Percentiles rank a stretch among this genome's conserved stretches.
Evolutionary conservation across 208 protist species (phyloP).

Genomic region (Wallacemonas collosoma): DNA sequence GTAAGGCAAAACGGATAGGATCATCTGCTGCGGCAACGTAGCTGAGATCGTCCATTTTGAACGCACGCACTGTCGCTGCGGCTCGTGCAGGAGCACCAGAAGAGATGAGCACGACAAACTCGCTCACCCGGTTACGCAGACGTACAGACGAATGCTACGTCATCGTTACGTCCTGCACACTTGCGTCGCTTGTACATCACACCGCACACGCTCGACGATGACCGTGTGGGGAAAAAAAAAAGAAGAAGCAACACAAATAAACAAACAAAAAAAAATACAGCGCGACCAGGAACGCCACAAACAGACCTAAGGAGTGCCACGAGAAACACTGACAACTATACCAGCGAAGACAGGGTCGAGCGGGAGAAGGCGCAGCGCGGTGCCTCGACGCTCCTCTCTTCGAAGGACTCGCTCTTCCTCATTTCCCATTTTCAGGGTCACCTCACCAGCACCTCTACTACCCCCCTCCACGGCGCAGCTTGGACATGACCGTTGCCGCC

Average conservation of each 20-base stretch:
- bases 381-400: background rate
- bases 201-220: no score
- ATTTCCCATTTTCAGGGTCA: background rate
- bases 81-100: background rate
- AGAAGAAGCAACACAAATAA: background rate
- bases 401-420: background rate
- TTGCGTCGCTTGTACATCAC: no score
- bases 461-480: background rate
- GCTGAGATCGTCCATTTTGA: no score
- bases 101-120: no score
- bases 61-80: background rate
- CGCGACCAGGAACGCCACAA: no score
- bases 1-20: no score
- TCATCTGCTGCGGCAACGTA: no score
- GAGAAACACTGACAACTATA: background rate
- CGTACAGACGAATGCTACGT: no score
- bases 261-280: background rate
- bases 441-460: background rate
- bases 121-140: no score
- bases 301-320: background rate
- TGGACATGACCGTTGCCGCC: constrained; percentile 1
- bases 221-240: no score
- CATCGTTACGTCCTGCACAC: no score
- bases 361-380: background rate
- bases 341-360: background rate